Conservation (phyloP, 345 rosid genomes). For the Excoecaria agallocha region DNA sequence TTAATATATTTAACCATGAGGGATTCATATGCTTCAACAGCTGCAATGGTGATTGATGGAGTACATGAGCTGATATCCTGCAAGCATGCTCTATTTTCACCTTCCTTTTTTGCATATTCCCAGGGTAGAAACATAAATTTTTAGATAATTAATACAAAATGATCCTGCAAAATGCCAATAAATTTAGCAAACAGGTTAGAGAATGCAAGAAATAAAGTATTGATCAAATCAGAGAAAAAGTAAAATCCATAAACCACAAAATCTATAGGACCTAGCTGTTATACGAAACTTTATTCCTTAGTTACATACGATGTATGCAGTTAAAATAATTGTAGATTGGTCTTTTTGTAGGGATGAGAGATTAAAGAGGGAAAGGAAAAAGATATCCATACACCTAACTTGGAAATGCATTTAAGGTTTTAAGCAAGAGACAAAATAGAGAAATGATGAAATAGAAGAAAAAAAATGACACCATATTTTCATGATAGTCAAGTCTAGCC, state of each 20-base stretch:
- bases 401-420: neutral
- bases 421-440: neutral
- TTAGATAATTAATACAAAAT: constrained; percentile 71
- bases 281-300: constrained; percentile 1
- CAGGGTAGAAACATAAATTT: constrained; percentile 86
- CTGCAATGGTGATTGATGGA: constrained; percentile 59
- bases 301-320: neutral
- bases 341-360: neutral
- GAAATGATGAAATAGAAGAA: neutral
- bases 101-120: constrained; percentile 62
- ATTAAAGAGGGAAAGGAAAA: neutral
- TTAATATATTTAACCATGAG: constrained; percentile 60
- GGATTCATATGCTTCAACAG: constrained; percentile 65
- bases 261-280: neutral
- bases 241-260: neutral
- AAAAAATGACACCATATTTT: neutral
- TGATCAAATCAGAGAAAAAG: neutral
- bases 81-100: constrained; percentile 39
- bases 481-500: no score
- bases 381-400: neutral
- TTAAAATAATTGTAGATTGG: no score
- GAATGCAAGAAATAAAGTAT: neutral
- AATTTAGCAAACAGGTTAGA: constrained; percentile 7
- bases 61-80: constrained; percentile 52
- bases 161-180: constrained; percentile 58